phyloP scores from a whole-genome alignment of 768 basidiomycete species.

The Agaricus bisporus region DNA sequence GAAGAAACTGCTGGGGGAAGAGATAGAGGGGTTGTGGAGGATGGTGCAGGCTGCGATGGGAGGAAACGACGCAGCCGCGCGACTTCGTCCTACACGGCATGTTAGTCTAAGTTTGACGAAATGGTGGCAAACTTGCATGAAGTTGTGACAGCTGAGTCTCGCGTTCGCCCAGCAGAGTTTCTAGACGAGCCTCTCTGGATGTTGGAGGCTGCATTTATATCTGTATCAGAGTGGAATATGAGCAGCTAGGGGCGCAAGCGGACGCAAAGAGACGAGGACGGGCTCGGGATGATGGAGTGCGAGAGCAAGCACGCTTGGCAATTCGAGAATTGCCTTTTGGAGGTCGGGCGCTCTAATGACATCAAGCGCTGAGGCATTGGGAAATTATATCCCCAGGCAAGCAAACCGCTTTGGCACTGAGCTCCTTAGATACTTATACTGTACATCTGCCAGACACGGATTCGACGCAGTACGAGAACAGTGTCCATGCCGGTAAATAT shows the following conservation, averaged over 20 bases:
- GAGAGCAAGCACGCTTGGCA: conserved; percentile 9
- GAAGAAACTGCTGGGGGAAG: conserved; percentile 69
- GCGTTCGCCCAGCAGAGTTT: conserved; percentile 68
- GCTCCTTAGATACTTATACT: too few species aligned
- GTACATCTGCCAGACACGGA: too few species aligned
- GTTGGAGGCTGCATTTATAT: conserved; percentile 62
- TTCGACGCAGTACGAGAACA: too few species aligned
- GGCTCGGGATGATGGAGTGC: conserved; percentile 11
- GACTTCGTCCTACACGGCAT: conserved; percentile 59
- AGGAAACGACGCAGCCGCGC: conserved; percentile 62
- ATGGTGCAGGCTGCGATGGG: conserved; percentile 50
- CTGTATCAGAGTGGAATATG: conserved; percentile 9
- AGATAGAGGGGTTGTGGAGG: conserved; percentile 56
- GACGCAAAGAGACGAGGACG: background rate
- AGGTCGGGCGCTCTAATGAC: conserved; percentile 1
- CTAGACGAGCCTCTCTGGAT: conserved; percentile 75
- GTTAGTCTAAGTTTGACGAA: conserved; percentile 1
- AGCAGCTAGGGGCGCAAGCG: conserved; percentile 7
- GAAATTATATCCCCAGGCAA: too few species aligned
- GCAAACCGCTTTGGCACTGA: too few species aligned
- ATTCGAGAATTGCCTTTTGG: conserved; percentile 13
- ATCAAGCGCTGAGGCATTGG: conserved; percentile 1
- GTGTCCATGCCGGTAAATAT: background rate
- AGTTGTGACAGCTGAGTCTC: conserved; percentile 69
- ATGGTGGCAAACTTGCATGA: conserved; percentile 43